These are phyloP conservation scores for Rhynchospora pubera DNA, from an alignment of 176 grass and related monocot genomes.

Conservation along the genomic window DNA sequence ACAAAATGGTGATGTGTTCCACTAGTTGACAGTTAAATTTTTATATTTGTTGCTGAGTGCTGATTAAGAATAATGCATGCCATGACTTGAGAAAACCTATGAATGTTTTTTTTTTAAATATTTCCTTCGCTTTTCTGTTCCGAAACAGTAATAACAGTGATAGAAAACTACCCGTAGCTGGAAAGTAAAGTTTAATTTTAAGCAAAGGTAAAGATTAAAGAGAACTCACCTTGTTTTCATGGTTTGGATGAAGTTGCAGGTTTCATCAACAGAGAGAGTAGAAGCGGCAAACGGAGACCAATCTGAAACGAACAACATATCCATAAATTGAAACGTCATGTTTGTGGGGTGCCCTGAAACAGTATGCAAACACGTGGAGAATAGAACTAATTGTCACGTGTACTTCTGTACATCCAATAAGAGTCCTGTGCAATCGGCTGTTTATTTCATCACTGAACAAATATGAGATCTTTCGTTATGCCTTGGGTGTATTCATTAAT, in stretches of 20 bases:
- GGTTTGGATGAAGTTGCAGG: not conserved
- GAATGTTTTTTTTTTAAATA: not conserved
- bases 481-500: too few relatives aligned
- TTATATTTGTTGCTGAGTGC: not conserved
- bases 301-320: not conserved
- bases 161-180: not conserved
- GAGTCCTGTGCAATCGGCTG: too few relatives aligned
- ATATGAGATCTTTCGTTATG: too few relatives aligned
- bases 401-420: too few relatives aligned
- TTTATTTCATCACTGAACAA: too few relatives aligned
- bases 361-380: not conserved
- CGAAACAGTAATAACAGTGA: not conserved
- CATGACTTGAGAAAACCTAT: too few relatives aligned
- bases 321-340: not conserved
- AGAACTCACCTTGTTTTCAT: not conserved
- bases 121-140: conserved; percentile 1
- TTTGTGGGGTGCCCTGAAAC: not conserved
- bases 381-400: not conserved
- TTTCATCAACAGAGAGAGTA: not conserved
- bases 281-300: not conserved
- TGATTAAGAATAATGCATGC: not conserved
- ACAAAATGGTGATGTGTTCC: too few relatives aligned
- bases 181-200: not conserved
- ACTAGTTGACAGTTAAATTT: too few relatives aligned
- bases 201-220: not conserved